Evolutionary conservation across 805 yeast species (phyloP).

Genomic region (Kodamaea neixiangensis): DNA sequence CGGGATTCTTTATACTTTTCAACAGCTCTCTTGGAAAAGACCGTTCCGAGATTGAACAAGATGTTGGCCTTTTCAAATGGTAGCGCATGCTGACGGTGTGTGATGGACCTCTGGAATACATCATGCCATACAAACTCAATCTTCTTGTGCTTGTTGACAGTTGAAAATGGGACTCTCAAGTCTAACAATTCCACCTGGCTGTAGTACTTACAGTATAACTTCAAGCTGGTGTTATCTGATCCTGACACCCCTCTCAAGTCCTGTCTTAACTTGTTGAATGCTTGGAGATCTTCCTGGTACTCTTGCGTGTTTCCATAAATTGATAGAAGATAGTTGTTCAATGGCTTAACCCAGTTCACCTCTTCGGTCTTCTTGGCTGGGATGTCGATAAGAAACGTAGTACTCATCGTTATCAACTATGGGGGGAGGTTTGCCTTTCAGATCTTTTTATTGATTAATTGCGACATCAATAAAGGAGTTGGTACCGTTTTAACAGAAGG

Average conservation of each 20-base stretch:
- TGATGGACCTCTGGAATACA: constrained; percentile 52
- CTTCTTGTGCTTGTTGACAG: constrained; percentile 44
- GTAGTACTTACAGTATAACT: constrained; percentile 66
- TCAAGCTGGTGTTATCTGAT: constrained; percentile 48
- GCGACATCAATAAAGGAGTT: neutral
- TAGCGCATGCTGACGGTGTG: constrained; percentile 70
- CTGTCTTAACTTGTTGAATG: constrained; percentile 59
- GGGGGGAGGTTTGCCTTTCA: neutral
- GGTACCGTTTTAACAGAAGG: too few relatives aligned
- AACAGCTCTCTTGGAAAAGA: constrained; percentile 53
- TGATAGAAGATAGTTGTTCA: constrained; percentile 56
- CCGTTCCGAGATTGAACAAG: constrained; percentile 74
- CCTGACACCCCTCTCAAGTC: constrained; percentile 52
- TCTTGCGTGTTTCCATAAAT: constrained; percentile 65
- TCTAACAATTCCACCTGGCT: constrained; percentile 81
- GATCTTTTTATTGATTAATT: neutral
- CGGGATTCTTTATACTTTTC: constrained; percentile 30
- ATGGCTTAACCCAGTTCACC: constrained; percentile 65
- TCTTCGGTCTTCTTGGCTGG: constrained; percentile 51
- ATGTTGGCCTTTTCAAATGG: constrained; percentile 90
- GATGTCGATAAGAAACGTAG: constrained; percentile 14
- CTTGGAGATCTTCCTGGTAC: constrained; percentile 54
- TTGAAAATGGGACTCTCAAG: constrained; percentile 67
- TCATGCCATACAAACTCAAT: constrained; percentile 80
- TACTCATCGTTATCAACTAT: neutral